Percentiles rank a stretch among this genome's conserved stretches.
Conservation (phyloP, 495 filamentous ascomycete species). For the Patellaria atrata region DNA sequence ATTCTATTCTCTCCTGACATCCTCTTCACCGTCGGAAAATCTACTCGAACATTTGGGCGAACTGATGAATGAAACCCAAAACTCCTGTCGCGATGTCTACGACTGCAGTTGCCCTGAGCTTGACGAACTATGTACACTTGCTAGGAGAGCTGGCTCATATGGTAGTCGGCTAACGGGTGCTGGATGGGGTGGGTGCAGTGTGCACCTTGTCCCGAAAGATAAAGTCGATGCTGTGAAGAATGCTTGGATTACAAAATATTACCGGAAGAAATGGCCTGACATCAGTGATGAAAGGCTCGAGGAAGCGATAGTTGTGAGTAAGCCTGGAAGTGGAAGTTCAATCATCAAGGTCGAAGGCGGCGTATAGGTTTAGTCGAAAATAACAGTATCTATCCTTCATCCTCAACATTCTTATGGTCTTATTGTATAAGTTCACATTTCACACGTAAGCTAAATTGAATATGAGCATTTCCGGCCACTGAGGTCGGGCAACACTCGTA, state of each 20-base stretch:
- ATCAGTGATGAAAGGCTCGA: constrained; percentile 58
- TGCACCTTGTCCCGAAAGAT: constrained; percentile 78
- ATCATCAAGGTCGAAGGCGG: constrained; percentile 15
- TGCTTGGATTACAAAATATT: constrained; percentile 70
- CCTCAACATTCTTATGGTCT: too few species aligned
- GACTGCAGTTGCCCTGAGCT: constrained; percentile 85
- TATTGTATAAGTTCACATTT: too few species aligned
- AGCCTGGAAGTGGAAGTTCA: constrained; percentile 57
- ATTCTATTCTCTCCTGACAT: constrained; percentile 63
- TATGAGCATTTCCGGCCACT: too few species aligned
- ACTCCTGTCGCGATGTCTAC: constrained; percentile 68
- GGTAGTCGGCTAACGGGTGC: constrained; percentile 85
- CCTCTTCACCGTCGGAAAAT: constrained; percentile 30
- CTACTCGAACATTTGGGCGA: constrained; percentile 61
- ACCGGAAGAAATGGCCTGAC: constrained; percentile 52
- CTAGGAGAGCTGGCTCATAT: constrained; percentile 60
- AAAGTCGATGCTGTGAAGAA: constrained; percentile 70
- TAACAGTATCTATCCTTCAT: too few species aligned
- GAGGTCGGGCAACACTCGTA: too few species aligned
- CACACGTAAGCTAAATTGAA: too few species aligned
- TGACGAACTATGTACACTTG: constrained; percentile 72
- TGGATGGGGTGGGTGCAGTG: constrained; percentile 92
- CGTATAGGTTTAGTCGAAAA: too few species aligned
- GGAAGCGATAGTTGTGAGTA: constrained; percentile 76
- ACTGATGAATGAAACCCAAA: constrained; percentile 79